phyloP scores from a whole-genome alignment of 2,329 filamentous ascomycete species.

The Aspergillus sp. region DNA sequence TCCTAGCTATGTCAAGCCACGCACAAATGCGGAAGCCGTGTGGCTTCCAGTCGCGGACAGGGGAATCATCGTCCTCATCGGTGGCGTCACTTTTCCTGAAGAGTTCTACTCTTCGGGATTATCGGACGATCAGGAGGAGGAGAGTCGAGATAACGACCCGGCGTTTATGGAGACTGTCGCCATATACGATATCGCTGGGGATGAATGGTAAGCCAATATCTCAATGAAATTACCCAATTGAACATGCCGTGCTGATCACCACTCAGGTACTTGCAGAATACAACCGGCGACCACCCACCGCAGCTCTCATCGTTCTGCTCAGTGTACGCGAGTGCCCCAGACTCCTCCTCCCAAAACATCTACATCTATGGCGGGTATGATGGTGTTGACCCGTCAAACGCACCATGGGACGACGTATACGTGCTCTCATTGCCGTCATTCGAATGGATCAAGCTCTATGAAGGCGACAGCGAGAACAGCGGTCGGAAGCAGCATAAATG shows the following conservation, averaged over 20 bases:
- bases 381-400: no score
- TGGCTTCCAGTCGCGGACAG: constrained; percentile 53
- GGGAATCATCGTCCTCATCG: constrained; percentile 41
- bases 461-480: constrained; percentile 10
- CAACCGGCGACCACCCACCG: constrained; percentile 38
- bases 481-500: constrained; percentile 33
- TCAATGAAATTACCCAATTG: no score
- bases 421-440: constrained; percentile 50
- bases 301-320: constrained; percentile 42
- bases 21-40: constrained; percentile 65
- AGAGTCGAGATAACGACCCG: constrained; percentile 27
- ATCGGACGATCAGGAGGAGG: constrained; percentile 7
- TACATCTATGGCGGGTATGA: constrained; percentile 52
- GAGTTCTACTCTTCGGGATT: constrained; percentile 13
- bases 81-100: constrained; percentile 34
- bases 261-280: constrained; percentile 44
- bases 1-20: constrained; percentile 49
- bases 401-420: constrained; percentile 47
- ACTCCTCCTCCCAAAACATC: constrained; percentile 48
- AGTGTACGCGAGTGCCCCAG: constrained; percentile 38
- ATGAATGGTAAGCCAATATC: constrained; percentile 29
- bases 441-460: constrained; percentile 44
- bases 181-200: constrained; percentile 37
- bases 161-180: constrained; percentile 39
- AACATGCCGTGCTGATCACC: neutral